Conservation (phyloP, 148 eudicot genomes). For the Camellia granthamiana region DNA sequence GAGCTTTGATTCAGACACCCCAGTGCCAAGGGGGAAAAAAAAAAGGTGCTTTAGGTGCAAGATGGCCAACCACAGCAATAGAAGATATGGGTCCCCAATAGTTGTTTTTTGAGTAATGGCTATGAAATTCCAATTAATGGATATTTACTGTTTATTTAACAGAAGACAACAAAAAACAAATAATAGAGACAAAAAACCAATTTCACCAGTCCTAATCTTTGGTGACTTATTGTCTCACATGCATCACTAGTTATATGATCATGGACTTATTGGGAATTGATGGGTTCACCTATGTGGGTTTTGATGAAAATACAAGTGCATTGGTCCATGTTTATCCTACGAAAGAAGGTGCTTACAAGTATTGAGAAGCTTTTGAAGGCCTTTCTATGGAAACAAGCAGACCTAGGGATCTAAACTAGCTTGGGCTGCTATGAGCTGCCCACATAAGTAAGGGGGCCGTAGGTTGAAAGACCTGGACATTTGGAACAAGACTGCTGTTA, state of each 20-base stretch:
- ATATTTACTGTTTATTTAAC: background rate
- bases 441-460: too few species aligned
- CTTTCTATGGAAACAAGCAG: too few species aligned
- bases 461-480: too few species aligned
- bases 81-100: background rate
- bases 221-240: background rate
- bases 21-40: too few species aligned
- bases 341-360: too few species aligned
- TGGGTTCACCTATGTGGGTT: background rate
- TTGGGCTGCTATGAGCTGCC: too few species aligned
- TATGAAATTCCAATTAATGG: background rate
- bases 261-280: background rate
- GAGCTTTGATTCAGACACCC: too few species aligned
- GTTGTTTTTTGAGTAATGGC: background rate
- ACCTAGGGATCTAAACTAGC: too few species aligned
- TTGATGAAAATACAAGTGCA: background rate
- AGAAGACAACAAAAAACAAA: too few species aligned
- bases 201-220: background rate
- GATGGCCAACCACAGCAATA: background rate
- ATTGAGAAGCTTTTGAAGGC: too few species aligned
- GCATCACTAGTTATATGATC: background rate
- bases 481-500: too few species aligned
- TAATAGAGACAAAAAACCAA: background rate
- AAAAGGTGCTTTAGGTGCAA: background rate
- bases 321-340: too few species aligned